Evolutionary conservation across 2,329 filamentous ascomycete species (phyloP).

Genomic region (Fusarium luffae): DNA sequence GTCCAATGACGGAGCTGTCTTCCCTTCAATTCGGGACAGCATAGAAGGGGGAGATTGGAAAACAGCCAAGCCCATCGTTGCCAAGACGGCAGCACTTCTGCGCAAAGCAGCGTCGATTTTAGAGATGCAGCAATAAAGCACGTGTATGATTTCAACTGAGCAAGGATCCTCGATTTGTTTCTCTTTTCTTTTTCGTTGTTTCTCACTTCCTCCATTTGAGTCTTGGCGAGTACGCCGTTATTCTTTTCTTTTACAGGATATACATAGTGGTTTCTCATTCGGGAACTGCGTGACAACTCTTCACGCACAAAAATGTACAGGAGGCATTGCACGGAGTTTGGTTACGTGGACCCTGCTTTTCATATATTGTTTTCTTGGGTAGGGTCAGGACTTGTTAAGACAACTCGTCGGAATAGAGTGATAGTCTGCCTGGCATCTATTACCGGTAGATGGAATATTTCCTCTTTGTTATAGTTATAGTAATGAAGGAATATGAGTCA

Average conservation of each 20-base stretch:
- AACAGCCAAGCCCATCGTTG: constrained; percentile 72
- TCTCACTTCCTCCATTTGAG: constrained; percentile 17
- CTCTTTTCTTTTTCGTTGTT: constrained; percentile 8
- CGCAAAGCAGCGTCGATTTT: constrained; percentile 63
- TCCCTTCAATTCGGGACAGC: constrained; percentile 84
- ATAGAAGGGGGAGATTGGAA: constrained; percentile 78
- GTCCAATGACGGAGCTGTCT: constrained; percentile 59
- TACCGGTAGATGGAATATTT: constrained; percentile 13
- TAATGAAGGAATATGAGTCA: constrained; percentile 39
- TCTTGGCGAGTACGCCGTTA: constrained; percentile 30
- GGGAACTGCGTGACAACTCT: constrained; percentile 27
- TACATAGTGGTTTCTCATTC: constrained; percentile 36
- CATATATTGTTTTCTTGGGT: constrained; percentile 37
- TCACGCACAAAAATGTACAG: constrained; percentile 42
- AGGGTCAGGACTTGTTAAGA: constrained; percentile 29
- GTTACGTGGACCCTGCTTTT: constrained; percentile 38
- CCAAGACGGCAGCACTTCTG: constrained; percentile 77
- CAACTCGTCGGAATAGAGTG: constrained; percentile 31
- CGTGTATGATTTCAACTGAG: constrained; percentile 34
- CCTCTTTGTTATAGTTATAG: constrained; percentile 35
- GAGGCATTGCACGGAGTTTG: constrained; percentile 53
- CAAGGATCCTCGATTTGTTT: constrained; percentile 16
- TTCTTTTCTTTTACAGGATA: constrained; percentile 30
- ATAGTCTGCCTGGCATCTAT: constrained; percentile 1
- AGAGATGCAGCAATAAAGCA: constrained; percentile 39